Evolutionary conservation across 345 rosid species (phyloP).

Genomic region (Corchorus capsularis): DNA sequence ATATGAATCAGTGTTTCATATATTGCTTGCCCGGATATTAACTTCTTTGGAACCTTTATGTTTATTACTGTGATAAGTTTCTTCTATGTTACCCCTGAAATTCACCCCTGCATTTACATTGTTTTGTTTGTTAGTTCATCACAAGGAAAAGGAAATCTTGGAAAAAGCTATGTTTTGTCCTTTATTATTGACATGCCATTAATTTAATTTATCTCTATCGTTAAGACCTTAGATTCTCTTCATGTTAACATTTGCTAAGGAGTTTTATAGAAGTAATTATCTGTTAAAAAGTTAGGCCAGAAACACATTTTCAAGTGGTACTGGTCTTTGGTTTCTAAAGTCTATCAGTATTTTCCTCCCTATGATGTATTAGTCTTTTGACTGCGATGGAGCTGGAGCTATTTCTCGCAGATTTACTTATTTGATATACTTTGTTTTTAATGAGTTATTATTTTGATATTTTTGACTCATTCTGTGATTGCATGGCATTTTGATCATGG

Average conservation of each 20-base stretch:
- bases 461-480: neutral
- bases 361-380: neutral
- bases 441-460: constrained; percentile 2
- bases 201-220: neutral
- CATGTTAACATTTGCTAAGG: neutral
- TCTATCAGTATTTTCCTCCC: neutral
- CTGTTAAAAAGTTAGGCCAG: neutral
- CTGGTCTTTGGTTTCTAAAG: neutral
- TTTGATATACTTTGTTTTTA: neutral
- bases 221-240: neutral
- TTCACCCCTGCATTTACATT: neutral
- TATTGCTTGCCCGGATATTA: neutral
- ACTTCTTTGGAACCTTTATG: neutral
- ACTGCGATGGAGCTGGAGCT: neutral
- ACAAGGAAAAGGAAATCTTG: neutral
- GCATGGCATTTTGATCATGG: neutral
- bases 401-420: neutral
- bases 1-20: neutral
- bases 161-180: neutral
- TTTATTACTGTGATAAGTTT: neutral
- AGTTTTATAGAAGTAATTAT: neutral
- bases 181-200: neutral
- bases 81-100: neutral
- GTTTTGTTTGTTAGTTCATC: neutral
- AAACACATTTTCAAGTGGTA: neutral